A percentile compares a stretch with the other conserved stretches of the same genome.
These are phyloP conservation scores for Talaromyces albobiverticillius DNA, from an alignment of 2,329 filamentous ascomycete genomes.

Conservation along the genomic window DNA sequence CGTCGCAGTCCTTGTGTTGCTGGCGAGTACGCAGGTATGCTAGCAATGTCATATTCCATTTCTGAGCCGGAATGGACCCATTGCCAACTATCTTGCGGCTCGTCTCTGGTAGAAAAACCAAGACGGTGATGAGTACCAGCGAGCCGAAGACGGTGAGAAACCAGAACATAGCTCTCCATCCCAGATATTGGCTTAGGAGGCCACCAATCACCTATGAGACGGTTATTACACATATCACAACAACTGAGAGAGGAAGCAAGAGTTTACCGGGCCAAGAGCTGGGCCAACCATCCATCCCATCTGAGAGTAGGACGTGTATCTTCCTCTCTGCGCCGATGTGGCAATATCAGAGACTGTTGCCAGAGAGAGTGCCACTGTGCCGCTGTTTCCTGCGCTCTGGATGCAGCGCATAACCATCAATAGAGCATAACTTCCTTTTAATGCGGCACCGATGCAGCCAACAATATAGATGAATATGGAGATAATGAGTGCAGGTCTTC, in stretches of 20 bases:
- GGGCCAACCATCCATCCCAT: constrained; percentile 37
- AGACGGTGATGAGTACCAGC: constrained; percentile 54
- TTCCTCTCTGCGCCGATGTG: constrained; percentile 65
- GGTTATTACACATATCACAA: no score
- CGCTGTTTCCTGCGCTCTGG: constrained; percentile 62
- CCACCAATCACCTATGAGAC: constrained; percentile 57
- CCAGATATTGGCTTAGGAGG: constrained; percentile 61
- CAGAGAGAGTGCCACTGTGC: constrained; percentile 66
- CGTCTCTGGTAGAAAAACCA: constrained; percentile 56
- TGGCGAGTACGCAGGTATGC: no score
- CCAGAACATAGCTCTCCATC: constrained; percentile 69
- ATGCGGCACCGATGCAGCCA: no score
- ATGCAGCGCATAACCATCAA: no score
- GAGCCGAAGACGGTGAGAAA: constrained; percentile 57
- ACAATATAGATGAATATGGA: no score
- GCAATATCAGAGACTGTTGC: constrained; percentile 71
- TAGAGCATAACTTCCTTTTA: no score
- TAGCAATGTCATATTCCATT: not conserved
- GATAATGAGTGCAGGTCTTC: no score
- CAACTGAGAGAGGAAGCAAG: no score
- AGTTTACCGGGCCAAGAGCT: no score
- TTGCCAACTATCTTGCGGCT: constrained; percentile 40
- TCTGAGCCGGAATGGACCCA: constrained; percentile 28
- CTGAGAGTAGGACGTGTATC: constrained; percentile 65
- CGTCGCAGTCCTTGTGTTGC: no score